phyloP scores from a whole-genome alignment of 2,329 filamentous ascomycete species.

The Talaromyces islandicus region DNA sequence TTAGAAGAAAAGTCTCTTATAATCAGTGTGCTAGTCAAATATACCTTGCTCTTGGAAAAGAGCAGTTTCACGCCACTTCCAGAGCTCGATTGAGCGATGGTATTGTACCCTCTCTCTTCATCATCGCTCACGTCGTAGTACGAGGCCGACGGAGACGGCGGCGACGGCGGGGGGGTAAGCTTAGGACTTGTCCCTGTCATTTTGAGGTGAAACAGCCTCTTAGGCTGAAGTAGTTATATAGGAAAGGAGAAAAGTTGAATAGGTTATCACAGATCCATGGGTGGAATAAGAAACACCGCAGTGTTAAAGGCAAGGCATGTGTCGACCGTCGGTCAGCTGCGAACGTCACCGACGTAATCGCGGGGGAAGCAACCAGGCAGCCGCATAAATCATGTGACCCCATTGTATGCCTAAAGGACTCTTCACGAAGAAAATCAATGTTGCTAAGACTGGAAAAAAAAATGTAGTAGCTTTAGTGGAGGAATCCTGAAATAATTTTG shows the following conservation, averaged over 20 bases:
- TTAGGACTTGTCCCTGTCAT: slow-evolving; percentile 27
- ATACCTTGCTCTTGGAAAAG: slow-evolving; percentile 92
- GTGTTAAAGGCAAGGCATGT: background rate
- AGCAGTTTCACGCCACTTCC: slow-evolving; percentile 86
- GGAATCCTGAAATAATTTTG: background rate
- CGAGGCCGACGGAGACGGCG: slow-evolving; percentile 71
- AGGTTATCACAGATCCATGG: background rate
- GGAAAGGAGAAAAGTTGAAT: background rate
- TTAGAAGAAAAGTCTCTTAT: background rate
- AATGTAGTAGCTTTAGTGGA: background rate
- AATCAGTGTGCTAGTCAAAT: slow-evolving; percentile 14
- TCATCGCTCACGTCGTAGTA: slow-evolving; percentile 97
- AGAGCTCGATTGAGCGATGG: slow-evolving; percentile 71
- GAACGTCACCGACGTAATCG: slow-evolving; percentile 12
- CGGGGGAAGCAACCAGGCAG: background rate
- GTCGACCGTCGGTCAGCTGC: slow-evolving; percentile 6
- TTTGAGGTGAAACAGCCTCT: background rate
- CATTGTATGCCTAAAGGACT: background rate
- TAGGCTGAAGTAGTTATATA: background rate
- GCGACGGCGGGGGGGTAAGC: slow-evolving; percentile 35
- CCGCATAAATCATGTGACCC: background rate
- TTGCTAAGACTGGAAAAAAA: background rate
- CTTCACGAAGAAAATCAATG: background rate
- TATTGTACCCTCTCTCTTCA: slow-evolving; percentile 92
- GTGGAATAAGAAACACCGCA: background rate